These are phyloP conservation scores for Crithidia expoeki DNA, from an alignment of 208 protist genomes.

Conservation along the genomic window DNA sequence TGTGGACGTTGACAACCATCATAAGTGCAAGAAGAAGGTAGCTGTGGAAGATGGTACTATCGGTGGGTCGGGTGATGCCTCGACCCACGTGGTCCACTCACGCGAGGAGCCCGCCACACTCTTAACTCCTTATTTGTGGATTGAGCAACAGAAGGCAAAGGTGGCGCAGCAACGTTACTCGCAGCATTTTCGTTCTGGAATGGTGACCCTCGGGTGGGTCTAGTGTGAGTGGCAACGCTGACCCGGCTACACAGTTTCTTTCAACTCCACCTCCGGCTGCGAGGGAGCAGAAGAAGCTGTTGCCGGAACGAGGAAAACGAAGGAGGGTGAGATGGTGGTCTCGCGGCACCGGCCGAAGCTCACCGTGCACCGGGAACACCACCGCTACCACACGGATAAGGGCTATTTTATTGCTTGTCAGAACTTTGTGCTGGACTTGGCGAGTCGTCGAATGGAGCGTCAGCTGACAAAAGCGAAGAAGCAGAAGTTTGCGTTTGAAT, in stretches of 20 bases:
- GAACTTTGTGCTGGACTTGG: constrained; percentile 7
- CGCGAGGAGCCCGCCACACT: constrained; percentile 1
- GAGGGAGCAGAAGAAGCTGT: neutral
- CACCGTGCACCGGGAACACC: neutral
- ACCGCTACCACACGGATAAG: constrained; percentile 4
- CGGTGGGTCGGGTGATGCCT: neutral
- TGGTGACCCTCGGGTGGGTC: neutral
- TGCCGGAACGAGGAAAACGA: neutral
- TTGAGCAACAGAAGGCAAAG: neutral
- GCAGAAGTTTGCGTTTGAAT: neutral
- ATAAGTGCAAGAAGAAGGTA: neutral
- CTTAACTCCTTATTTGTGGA: neutral
- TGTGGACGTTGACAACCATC: neutral
- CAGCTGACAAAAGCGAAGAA: constrained; percentile 1
- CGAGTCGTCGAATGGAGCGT: neutral
- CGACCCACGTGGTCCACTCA: neutral
- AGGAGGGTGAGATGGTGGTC: neutral
- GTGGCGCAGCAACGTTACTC: neutral
- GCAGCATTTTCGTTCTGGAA: neutral
- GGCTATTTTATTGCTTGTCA: neutral
- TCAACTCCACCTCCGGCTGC: neutral
- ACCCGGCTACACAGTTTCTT: neutral
- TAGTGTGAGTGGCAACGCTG: neutral
- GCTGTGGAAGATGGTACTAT: neutral
- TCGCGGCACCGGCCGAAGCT: neutral